Evolutionary conservation across 768 basidiomycete genomes (phyloP), one percentile per base, ranked within the genome.

Genomic region (Imleria badia): DNA sequence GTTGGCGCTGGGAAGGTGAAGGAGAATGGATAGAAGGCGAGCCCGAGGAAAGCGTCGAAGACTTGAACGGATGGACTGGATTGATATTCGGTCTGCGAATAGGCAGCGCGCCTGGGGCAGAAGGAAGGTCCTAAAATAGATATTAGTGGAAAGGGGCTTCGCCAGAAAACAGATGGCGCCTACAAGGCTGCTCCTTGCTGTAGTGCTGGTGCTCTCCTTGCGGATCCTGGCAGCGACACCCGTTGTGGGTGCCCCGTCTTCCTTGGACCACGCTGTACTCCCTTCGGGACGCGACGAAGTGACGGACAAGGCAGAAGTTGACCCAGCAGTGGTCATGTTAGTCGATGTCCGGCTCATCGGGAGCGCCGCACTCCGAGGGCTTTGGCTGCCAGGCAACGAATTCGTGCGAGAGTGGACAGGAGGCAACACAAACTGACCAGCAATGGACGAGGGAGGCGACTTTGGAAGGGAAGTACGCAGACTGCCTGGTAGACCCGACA

Each of bases 1-100:
- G 70, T 42, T 79, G 76, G 15, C 78, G 72, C 5, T 78, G 66
- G 9, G 78, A 80, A 10, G 79, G 74, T 0, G 79, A 78, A 2
- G 76, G 78, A 0, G 79, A 79, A 59, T 79, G 76, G 1, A 79
- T 60, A 1, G 79, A 80, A 0, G 78, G 77, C 8, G 79, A 78
- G 10, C 78, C 78, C 0, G 78, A 73, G 19, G 80, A 81, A 13
- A 81, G 71, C 0, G 80, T 78, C 11, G 77, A 75, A 7, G 78
- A 75, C 60, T 80, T 81, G 74, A 81, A 81, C 15, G 78, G 76
- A 52, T 78, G 73, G 3, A 80, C 72, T 0, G 73, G 62, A 33
- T 69, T 73, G 20, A 80, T 70, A 26, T 71, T 72, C 5, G 76
- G 72, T 42, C 68, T 71, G 15, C 78, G 76, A n/a, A 80, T 79